Evolutionary conservation across 345 rosid genomes (phyloP), one percentile per base, ranked within the genome.

Genomic region (Crucihimalaya himalaica): DNA sequence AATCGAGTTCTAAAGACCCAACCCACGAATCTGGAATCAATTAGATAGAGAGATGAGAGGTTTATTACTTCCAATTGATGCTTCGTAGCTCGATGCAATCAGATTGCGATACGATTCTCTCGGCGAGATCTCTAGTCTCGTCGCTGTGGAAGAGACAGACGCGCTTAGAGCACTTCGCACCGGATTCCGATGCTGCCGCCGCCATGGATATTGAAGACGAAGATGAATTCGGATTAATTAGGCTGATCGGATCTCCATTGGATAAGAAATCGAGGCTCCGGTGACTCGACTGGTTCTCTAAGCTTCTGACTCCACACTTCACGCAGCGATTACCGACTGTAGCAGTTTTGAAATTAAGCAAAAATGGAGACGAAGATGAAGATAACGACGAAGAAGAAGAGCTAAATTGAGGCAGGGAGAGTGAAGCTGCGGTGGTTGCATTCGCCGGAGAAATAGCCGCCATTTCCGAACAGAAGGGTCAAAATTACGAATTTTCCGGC

Each of bases 71-170:
- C 98, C 98, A 94, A 54, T 76, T 85, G 76, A 94, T 91, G 86
- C 82, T 79, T 27, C 91, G 87, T 27, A 89, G 91, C 83, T 94
- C 97, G 16, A 94, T 91, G 47, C 87, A 79, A 74, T 94, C 98
- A 7, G 95, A 91, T 56, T 82, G 72, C 0, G 84, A 72, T 13
- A 95, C 93, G 43, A 91, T 71, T 70, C 90, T 81, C 88, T 89
- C 85, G 5, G 98, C 98, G 28, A 94, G 90, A n/a, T 85, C 80
- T 77, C 71, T 81, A 28, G 88, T 91, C 82, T 94, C 98, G 46
- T 78, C 83, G 68, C 90, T 87, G 81, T 84, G 81, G 78, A 91
- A 94, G 54, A 94, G 95, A 47, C 84, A 87, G 28, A 91, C 89
- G 40, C 83, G 84, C 77, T 91, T 91, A 40, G 79, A 77, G 55